Conservation (phyloP, 1,284 basidiomycete species). For the Ganoderma sp. region DNA sequence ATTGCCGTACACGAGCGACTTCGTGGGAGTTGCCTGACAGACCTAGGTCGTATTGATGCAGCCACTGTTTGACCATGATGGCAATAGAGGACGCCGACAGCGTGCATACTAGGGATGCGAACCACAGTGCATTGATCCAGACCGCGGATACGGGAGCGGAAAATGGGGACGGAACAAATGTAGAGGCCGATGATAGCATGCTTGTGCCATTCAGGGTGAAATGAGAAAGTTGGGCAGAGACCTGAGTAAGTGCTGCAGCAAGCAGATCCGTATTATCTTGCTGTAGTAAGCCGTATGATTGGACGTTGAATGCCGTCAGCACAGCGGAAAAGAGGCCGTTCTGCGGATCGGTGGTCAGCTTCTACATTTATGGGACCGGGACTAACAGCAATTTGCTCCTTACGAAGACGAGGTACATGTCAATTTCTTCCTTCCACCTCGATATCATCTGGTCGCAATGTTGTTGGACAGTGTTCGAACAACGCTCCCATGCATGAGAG, state of each 20-base stretch:
- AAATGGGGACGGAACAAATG: constrained; percentile 7
- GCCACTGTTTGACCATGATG: constrained; percentile 19
- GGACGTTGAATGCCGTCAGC: constrained; percentile 28
- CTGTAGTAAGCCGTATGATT: constrained; percentile 23
- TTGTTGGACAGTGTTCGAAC: constrained; percentile 17
- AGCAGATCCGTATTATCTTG: constrained; percentile 20
- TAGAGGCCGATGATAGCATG: constrained; percentile 5
- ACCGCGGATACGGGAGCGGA: constrained; percentile 17
- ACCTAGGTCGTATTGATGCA: constrained; percentile 12
- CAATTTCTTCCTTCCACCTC: constrained; percentile 25
- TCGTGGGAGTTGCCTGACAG: constrained; percentile 13
- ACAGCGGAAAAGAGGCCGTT: constrained; percentile 27
- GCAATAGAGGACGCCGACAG: constrained; percentile 17
- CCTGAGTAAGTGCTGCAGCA: constrained; percentile 12
- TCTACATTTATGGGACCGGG: neutral
- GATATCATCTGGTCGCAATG: constrained; percentile 23
- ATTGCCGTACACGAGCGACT: constrained; percentile 14
- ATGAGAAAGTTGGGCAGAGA: constrained; percentile 23
- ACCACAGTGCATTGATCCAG: constrained; percentile 29
- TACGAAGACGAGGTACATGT: constrained; percentile 27
- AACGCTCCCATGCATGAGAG: constrained; percentile 19
- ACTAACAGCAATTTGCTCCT: neutral
- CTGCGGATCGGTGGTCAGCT: constrained; percentile 2
- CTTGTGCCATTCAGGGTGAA: constrained; percentile 1
- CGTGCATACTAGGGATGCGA: constrained; percentile 14